Base-by-base conservation (phyloP, 768 basidiomycete species). In the Pleurotus giganteus region DNA sequence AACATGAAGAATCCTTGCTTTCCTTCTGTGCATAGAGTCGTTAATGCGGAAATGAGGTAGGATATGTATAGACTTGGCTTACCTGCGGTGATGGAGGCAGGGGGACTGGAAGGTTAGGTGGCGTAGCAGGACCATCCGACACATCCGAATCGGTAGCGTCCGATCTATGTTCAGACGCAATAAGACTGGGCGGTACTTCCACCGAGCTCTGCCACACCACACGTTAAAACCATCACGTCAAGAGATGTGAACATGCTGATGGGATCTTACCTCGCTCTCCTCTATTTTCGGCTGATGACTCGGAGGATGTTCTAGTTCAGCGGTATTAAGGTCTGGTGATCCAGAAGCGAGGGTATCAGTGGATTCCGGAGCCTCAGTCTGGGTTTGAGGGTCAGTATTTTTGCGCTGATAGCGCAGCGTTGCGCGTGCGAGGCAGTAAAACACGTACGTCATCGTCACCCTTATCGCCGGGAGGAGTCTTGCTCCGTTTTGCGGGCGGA, bases 401-500 rank as follows among this genome's bases (percentile, higher is more conserved):
- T 23, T 41, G 31, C 19, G 34, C n/a, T 26, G 37, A 28, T 36
- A 29, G 21, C 36, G 34, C 17, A 49, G 27, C 53, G 17, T 26
- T 13, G 56, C 31, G 12, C 21, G n/a, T 21, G 23, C 46, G 46
- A 47, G 37, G 31, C 13, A 24, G 8, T 50, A 8, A 26, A 17
- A 31, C 49, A 66, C 65, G 54, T 65, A 66, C 71, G 53, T 65
- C 67, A 23, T 61, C 58, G 13, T 61, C 54, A 12, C 60, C 64
- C 32, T 59, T 60, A 53, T 73, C 68, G 9, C 60, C 47, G 15
- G 76, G 71, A n/a, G 76, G 76, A 31, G 77, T 79, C 64, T 61
- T 74, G 64, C 68, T 78, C 57, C 75, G 58, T 58, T 68, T 69
- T 53, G 64, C 65, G 3, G 66, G 62, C 54, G 79, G 77, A 58